Percentiles rank a stretch among this genome's conserved stretches.
phyloP scores from a whole-genome alignment of 305 asterid species.

The Plantago lanceolata region DNA sequence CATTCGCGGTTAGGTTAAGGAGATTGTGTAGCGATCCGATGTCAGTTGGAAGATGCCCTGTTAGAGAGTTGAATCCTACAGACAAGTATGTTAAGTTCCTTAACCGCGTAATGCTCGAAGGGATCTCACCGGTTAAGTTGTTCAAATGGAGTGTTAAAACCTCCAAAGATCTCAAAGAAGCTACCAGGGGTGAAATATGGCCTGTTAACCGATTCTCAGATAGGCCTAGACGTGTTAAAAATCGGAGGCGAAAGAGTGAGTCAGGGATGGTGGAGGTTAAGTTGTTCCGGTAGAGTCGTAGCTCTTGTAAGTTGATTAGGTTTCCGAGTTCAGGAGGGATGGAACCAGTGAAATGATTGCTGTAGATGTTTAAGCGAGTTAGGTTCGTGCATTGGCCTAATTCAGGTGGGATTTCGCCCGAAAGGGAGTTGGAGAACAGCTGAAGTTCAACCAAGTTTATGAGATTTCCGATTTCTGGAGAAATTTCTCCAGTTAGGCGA shows the following conservation, averaged over 20 bases:
- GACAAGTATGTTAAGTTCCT: conserved; percentile 58
- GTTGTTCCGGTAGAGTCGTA: conserved; percentile 48
- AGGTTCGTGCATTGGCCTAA: conserved; percentile 48
- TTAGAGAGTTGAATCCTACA: conserved; percentile 51
- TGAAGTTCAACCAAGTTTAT: conserved; percentile 46
- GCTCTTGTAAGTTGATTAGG: conserved; percentile 35
- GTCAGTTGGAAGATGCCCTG: conserved; percentile 58
- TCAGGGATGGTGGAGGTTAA: conserved; percentile 64
- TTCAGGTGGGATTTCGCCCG: conserved; percentile 65
- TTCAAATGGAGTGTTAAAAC: conserved; percentile 67
- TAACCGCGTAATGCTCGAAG: conserved; percentile 47
- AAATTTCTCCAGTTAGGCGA: conserved; percentile 56
- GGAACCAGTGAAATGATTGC: conserved; percentile 48
- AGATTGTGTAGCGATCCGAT: conserved; percentile 56
- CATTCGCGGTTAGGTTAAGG: conserved; percentile 46
- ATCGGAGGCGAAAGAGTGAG: conserved; percentile 45
- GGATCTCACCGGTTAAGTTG: conserved; percentile 62
- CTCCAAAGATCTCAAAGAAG: conserved; percentile 45
- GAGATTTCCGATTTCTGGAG: conserved; percentile 60
- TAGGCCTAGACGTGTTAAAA: conserved; percentile 51
- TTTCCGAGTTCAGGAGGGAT: conserved; percentile 65
- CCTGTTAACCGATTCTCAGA: conserved; percentile 55
- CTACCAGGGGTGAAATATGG: conserved; percentile 41
- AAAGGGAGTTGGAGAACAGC: conserved; percentile 42
- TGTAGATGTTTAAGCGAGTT: conserved; percentile 35